phyloP scores from a whole-genome alignment of 208 protist genomes.

The Trypanosoma platydactyli region DNA sequence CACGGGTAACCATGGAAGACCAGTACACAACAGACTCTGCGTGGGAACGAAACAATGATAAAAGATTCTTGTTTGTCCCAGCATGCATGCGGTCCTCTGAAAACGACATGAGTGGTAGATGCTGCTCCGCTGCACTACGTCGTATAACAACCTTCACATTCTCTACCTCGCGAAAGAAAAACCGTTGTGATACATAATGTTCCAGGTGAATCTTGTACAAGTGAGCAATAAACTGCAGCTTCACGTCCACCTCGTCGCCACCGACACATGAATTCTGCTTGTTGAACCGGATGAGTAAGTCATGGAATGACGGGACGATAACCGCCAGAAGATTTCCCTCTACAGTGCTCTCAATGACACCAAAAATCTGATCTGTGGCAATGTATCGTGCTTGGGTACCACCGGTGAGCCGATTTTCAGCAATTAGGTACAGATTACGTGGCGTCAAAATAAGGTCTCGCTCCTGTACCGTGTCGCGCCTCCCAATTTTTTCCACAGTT shows the following conservation, averaged over 20 bases:
- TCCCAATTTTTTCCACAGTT: conserved; percentile 56
- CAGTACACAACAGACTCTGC: conserved; percentile 50
- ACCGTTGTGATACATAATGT: conserved; percentile 35
- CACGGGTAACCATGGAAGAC: conserved; percentile 49
- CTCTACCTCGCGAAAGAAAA: conserved; percentile 38
- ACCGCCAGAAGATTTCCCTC: conserved; percentile 42
- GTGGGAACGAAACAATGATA: conserved; percentile 39
- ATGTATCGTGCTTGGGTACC: conserved; percentile 31
- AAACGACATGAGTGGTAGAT: conserved; percentile 32
- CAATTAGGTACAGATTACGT: conserved; percentile 55
- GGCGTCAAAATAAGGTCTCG: conserved; percentile 54
- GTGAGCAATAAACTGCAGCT: conserved; percentile 62
- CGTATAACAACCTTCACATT: conserved; percentile 42
- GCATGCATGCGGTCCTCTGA: conserved; percentile 32
- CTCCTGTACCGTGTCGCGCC: conserved; percentile 44
- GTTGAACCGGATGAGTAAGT: conserved; percentile 49
- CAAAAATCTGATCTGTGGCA: conserved; percentile 46
- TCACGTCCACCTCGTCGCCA: conserved; percentile 36
- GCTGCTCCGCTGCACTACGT: conserved; percentile 41
- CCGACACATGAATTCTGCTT: conserved; percentile 28
- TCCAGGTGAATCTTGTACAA: conserved; percentile 46
- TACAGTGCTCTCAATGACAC: conserved; percentile 48
- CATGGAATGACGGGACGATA: conserved; percentile 63
- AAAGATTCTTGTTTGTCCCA: conserved; percentile 35
- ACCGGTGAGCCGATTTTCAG: conserved; percentile 24